Evolutionary conservation across 2,329 filamentous ascomycete genomes (phyloP).

Genomic region (Penicillium sp.): DNA sequence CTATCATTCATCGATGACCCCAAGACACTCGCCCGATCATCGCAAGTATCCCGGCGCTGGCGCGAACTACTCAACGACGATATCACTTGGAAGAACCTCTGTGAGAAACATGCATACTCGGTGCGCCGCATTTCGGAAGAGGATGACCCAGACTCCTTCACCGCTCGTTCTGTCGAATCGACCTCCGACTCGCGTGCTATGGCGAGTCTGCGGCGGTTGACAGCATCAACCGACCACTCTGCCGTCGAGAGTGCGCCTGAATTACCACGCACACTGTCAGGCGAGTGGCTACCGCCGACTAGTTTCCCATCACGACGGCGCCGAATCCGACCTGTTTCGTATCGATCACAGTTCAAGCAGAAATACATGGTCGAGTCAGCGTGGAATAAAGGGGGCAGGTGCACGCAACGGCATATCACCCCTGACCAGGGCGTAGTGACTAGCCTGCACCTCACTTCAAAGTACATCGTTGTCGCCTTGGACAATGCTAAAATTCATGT

Average conservation of each 20-base stretch:
- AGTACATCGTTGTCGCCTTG: constrained; percentile 95
- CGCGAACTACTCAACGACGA: constrained; percentile 91
- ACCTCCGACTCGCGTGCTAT: constrained; percentile 27
- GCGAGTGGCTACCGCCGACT: constrained; percentile 38
- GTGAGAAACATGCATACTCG: constrained; percentile 94
- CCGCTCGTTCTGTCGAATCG: constrained; percentile 31
- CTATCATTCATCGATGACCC: constrained; percentile 97
- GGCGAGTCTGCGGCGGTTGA: constrained; percentile 31
- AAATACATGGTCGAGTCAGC: constrained; percentile 95
- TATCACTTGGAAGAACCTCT: constrained; percentile 97
- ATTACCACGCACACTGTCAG: constrained; percentile 44
- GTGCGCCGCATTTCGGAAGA: constrained; percentile 65
- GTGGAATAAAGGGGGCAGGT: constrained; percentile 88
- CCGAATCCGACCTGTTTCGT: constrained; percentile 73
- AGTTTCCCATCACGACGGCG: constrained; percentile 42
- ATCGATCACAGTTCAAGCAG: constrained; percentile 97
- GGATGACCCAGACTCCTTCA: constrained; percentile 41
- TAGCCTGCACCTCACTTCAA: constrained; percentile 87
- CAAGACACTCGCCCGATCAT: constrained; percentile 87
- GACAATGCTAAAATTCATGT: constrained; percentile 99
- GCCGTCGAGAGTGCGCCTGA: constrained; percentile 53
- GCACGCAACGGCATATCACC: constrained; percentile 83
- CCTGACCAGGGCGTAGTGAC: constrained; percentile 97
- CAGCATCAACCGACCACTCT: constrained; percentile 37
- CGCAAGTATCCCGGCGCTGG: constrained; percentile 95